Percentiles rank a stretch among this genome's conserved stretches.
phyloP scores from a whole-genome alignment of 2,329 filamentous ascomycete genomes.

The Stagonosporopsis cucurbitacearum region DNA sequence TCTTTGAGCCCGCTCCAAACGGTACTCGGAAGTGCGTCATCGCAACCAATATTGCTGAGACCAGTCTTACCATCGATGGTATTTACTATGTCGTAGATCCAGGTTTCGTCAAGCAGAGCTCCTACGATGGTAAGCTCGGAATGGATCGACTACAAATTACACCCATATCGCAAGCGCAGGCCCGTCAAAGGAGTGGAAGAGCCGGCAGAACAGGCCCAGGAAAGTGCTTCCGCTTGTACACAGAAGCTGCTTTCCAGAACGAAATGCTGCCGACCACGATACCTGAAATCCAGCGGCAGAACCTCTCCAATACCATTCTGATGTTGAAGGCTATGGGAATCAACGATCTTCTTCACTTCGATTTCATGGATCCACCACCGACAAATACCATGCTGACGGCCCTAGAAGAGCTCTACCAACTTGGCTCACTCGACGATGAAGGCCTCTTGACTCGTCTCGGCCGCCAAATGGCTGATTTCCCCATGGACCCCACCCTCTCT shows the following conservation, averaged over 20 bases:
- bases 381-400: constrained; percentile 98
- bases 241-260: constrained; percentile 91
- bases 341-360: constrained; percentile 94
- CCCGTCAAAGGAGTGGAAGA: constrained; percentile 90
- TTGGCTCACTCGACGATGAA: constrained; percentile 93
- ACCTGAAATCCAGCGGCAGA: constrained; percentile 95
- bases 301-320: constrained; percentile 88
- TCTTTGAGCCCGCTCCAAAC: constrained; percentile 90
- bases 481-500: constrained; percentile 91
- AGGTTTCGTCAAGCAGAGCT: constrained; percentile 97
- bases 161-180: constrained; percentile 95
- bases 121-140: constrained; percentile 93
- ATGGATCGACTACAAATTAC: constrained; percentile 98
- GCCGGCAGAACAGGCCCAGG: constrained; percentile 94
- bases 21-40: constrained; percentile 94
- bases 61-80: constrained; percentile 95
- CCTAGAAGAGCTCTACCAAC: constrained; percentile 90
- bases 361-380: constrained; percentile 98
- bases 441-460: constrained; percentile 89
- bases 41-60: constrained; percentile 98
- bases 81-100: constrained; percentile 98
- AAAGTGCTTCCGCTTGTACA: constrained; percentile 89
- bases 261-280: constrained; percentile 98
- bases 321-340: constrained; percentile 99
- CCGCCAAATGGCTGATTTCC: constrained; percentile 97